Percentiles rank a stretch among this genome's conserved stretches.
Evolutionary conservation across 2,329 filamentous ascomycete genomes (phyloP).

Genomic region (Trichoderma polysporum): DNA sequence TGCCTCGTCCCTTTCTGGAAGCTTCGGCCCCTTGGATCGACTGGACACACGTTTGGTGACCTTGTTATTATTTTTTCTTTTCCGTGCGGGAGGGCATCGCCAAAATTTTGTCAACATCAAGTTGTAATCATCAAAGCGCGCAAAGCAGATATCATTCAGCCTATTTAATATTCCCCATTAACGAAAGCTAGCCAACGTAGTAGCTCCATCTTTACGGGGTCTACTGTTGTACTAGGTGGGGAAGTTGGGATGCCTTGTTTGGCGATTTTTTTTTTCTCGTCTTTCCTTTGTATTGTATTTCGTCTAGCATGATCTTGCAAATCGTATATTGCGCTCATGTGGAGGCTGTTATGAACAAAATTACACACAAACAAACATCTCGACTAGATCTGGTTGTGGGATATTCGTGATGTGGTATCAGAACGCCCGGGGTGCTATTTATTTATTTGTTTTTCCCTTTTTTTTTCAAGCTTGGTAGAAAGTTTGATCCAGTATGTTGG

Average conservation of each 20-base stretch:
- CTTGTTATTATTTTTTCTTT: conserved; percentile 6
- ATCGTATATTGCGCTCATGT: conserved; percentile 20
- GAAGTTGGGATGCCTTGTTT: conserved; percentile 17
- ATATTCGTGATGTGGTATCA: conserved; percentile 19
- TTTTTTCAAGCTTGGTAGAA: conserved; percentile 5
- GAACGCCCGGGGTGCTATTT: conserved; percentile 3
- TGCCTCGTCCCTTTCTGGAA: not conserved
- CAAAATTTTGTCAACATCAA: conserved; percentile 13
- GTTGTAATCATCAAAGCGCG: conserved; percentile 22
- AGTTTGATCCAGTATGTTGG: conserved; percentile 14
- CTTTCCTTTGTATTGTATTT: conserved; percentile 21
- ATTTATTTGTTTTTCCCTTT: not conserved
- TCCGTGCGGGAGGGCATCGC: conserved; percentile 2
- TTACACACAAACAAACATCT: conserved; percentile 1
- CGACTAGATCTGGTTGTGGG: conserved; percentile 19
- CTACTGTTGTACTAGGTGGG: not conserved
- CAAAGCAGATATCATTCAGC: conserved; percentile 21
- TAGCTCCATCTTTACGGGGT: not conserved
- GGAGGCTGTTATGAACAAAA: conserved; percentile 20
- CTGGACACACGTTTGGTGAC: not conserved
- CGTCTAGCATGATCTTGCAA: conserved; percentile 23
- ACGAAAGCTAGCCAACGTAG: not conserved
- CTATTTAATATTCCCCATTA: conserved; percentile 12
- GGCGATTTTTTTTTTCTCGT: conserved; percentile 16
- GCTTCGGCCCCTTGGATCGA: not conserved